Base-by-base conservation (phyloP, 805 yeast genomes). In the Sungouiozyma ichnusensis region DNA sequence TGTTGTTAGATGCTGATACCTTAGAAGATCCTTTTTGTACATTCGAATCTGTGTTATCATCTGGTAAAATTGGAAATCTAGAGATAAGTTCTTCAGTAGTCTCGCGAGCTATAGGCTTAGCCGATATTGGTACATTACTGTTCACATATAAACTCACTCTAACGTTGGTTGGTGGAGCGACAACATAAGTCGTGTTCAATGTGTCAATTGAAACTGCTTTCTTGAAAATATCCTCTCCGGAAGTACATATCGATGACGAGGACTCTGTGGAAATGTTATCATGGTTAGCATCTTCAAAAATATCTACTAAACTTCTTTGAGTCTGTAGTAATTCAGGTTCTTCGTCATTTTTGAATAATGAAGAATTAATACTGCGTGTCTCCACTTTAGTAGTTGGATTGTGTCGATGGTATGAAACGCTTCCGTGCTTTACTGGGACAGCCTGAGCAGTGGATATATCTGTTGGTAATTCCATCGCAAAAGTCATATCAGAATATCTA, bases 201-300 rank as follows among this genome's bases (percentile, higher is more conserved):
- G 63, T 57, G 17, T 58, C 65, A 34, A 60, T 56, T 1, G 65
- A 59, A 5, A 58, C 58, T 1, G 59, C 64, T 40, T 58, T 59
- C 29, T 57, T 53, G 39, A 53, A 61, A 29, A 52, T 48, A 29
- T 50, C 53, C 3, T 46, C 48, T 16, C 49, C 49, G 1, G 57
- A 52, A 17, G 47, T 52, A 16, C 39, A 47, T 32, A 44, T 48
- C 1, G 52, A 44, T 3, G 58, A 51, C 1, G 58, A 49, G 9
- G 53, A 44, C 2, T 46, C 42, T n/a, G 50, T 44, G 3, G 60
- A 48, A 3, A 50, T 51, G 4, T 54, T 45, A 35, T 52, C 58
- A 9, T 43, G 41, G 4, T 54, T 49, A 1, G 58, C 58, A 45
- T 60, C 63, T 39, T 60, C 64, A 47, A 58, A 60, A 14, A 57